These are phyloP conservation scores for Persicaria maculosa DNA, from an alignment of 148 eudicot species.

Conservation along the genomic window DNA sequence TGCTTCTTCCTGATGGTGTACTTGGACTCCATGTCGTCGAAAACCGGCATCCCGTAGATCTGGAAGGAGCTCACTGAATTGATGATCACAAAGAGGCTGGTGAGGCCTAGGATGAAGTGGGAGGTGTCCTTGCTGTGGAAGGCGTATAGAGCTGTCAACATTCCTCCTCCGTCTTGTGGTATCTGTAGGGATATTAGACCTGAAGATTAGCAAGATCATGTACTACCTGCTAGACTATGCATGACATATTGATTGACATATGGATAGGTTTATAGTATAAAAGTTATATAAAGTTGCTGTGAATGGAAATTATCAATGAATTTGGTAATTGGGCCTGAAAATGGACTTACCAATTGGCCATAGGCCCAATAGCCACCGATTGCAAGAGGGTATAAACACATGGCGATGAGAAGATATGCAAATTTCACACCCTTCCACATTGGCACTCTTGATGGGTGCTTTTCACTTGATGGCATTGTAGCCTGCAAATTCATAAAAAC, in stretches of 20 bases:
- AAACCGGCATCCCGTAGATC: conserved; percentile 74
- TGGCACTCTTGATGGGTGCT: conserved; percentile 76
- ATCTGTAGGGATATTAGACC: conserved; percentile 30
- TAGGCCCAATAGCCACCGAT: conserved; percentile 90
- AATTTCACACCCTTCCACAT: conserved; percentile 84
- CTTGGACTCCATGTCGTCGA: conserved; percentile 66
- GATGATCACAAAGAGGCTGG: conserved; percentile 47
- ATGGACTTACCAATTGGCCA: conserved; percentile 45
- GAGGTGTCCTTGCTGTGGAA: conserved; percentile 50
- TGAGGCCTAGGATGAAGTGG: conserved; percentile 35
- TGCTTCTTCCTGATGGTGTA: conserved; percentile 51
- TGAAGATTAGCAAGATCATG: too few relatives aligned
- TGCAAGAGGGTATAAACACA: conserved; percentile 77
- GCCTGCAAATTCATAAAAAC: conserved; percentile 39
- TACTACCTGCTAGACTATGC: too few relatives aligned
- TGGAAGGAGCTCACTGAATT: conserved; percentile 71
- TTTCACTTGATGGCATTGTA: conserved; percentile 87
- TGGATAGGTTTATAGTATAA: neutral
- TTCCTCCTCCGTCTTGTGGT: conserved; percentile 58
- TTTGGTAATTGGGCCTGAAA: neutral
- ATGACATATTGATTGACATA: too few relatives aligned
- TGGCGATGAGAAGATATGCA: conserved; percentile 53
- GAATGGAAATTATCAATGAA: too few relatives aligned
- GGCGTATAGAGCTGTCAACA: conserved; percentile 49
- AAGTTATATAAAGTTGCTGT: neutral